Conservation (phyloP, 164 flowering plant species). For the Cinnamomum micranthum region DNA sequence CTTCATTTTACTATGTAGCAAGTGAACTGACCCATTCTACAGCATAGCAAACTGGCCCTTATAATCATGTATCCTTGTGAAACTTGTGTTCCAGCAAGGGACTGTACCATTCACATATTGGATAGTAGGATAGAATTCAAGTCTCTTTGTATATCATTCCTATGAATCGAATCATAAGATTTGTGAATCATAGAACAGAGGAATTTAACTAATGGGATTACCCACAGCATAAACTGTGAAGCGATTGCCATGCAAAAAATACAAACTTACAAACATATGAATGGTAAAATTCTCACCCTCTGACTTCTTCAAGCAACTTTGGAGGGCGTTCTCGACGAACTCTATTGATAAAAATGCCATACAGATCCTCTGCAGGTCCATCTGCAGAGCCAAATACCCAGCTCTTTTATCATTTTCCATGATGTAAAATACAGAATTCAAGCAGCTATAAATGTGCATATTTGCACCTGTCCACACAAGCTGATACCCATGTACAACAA, state of each 20-base stretch:
- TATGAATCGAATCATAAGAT: neutral
- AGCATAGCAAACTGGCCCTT: neutral
- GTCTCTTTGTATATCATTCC: neutral
- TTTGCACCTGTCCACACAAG: no score
- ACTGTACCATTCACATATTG: neutral
- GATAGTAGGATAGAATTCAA: neutral
- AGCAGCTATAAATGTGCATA: no score
- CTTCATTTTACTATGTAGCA: neutral
- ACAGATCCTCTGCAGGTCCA: conserved; percentile 99
- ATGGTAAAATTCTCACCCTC: conserved; percentile 60
- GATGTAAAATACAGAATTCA: no score
- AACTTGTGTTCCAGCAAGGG: neutral
- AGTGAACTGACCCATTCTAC: neutral
- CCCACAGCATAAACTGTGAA: neutral
- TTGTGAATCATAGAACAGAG: neutral
- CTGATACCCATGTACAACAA: no score
- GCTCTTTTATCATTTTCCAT: neutral
- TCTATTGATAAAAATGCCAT: conserved; percentile 87
- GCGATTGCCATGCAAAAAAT: neutral
- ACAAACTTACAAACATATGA: neutral
- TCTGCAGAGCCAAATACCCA: conserved; percentile 33
- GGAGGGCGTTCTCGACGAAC: conserved; percentile 93
- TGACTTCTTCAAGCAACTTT: conserved; percentile 64
- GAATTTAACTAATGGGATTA: neutral
- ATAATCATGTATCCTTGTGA: neutral